Evolutionary conservation across 345 rosid genomes (phyloP).

Genomic region (Aegle marmelos): DNA sequence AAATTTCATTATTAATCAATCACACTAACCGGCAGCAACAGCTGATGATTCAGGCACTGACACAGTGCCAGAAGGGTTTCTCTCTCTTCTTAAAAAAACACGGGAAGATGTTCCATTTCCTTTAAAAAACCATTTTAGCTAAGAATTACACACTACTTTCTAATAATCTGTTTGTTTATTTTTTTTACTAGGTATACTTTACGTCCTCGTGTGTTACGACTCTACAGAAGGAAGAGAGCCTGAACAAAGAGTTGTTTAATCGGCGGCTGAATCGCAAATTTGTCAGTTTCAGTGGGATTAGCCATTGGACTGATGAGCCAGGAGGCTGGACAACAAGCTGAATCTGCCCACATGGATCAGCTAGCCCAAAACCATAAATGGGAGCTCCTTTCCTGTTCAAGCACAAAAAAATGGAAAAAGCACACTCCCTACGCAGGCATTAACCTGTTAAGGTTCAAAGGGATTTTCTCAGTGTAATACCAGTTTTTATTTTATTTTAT

Average conservation of each 20-base stretch:
- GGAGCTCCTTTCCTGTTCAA: constrained; percentile 50
- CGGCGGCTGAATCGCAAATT: not conserved
- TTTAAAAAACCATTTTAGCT: not conserved
- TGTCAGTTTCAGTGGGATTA: not conserved
- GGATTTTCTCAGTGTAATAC: constrained; percentile 99
- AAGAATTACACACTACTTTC: not conserved
- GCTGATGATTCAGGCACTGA: not conserved
- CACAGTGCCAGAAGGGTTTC: no score
- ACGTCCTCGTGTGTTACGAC: no score
- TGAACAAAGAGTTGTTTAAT: not conserved
- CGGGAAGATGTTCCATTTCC: not conserved
- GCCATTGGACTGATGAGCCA: constrained; percentile 7
- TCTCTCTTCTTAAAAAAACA: not conserved
- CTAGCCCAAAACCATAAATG: constrained; percentile 27
- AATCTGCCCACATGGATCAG: constrained; percentile 24
- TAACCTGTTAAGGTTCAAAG: constrained; percentile 99
- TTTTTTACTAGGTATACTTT: not conserved
- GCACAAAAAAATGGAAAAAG: constrained; percentile 42
- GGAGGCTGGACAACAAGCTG: constrained; percentile 4
- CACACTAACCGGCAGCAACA: not conserved
- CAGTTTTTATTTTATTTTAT: no score
- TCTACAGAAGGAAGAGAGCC: not conserved
- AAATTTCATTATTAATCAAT: not conserved
- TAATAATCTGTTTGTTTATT: no score
- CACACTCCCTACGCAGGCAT: constrained; percentile 99